Base-by-base conservation (phyloP, 495 filamentous ascomycete species). In the Aspergillus haitiensis region DNA sequence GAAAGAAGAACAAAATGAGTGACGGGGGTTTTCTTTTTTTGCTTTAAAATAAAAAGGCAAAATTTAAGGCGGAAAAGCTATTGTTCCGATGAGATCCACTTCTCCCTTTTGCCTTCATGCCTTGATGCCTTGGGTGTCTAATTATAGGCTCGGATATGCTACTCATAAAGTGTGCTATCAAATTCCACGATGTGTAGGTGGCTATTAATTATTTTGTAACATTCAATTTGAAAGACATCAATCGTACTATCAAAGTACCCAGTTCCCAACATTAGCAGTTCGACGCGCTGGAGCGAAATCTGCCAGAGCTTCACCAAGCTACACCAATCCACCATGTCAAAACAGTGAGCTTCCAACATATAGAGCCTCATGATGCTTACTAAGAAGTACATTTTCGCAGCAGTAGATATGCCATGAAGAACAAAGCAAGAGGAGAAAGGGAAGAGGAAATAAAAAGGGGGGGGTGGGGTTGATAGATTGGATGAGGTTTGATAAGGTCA, bases 261-360 rank as follows among this genome's bases (percentile, higher is more conserved):
- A 33, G 44, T 13, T 45, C n/a, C 31, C 32, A 13, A 21, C 32
- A 11, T 32, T 37, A 21, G 6, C 10, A 37, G 12, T 16, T 40
- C 37, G 42, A 47, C 12, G 2, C 42, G n/a, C 0, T 5, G 9
- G 18, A 5, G 27, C 44, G 48, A 51, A 46, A 46, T 59, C 39
- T 59, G 36, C 48, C 48, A 45, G 56, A 52, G 48, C 37, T 59
- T 34, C 49, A 59, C 21, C 37, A 27, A 27, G 7, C 33, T 33
- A 27, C 15, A 32, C 13, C 53, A 56, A 18, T 27, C 39, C 56
- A 18, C 6, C 12, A 34, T 1, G 31, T 31, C n/a, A 27, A 45
- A 40, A 59, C 13, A 34, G 7, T 18, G 21, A 53, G 39, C 44
- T 47, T 56, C 33, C 55, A 39, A 21, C 44, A 21, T 18, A 47